Percentiles rank a stretch among this genome's conserved stretches.
phyloP scores from a whole-genome alignment of 2,329 filamentous ascomycete species.

The Madurella mycetomatis region DNA sequence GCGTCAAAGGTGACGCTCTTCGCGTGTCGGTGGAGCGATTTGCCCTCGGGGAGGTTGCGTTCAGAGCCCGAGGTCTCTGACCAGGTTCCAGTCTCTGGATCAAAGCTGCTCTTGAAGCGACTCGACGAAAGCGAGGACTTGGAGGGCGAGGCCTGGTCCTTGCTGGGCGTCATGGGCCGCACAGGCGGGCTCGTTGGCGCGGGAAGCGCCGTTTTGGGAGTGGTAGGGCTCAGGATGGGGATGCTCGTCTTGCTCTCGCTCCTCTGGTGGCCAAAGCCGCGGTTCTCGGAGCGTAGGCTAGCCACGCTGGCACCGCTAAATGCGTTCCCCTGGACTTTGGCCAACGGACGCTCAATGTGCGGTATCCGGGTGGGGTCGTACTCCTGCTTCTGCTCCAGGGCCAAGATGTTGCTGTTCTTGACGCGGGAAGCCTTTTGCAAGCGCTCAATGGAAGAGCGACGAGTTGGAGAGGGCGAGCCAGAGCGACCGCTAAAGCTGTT shows the following conservation, averaged over 20 bases:
- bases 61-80: constrained; percentile 59
- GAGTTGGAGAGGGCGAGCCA: constrained; percentile 65
- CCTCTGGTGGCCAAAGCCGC: constrained; percentile 43
- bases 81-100: constrained; percentile 64
- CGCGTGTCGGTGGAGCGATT: constrained; percentile 71
- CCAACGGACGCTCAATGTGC: constrained; percentile 75
- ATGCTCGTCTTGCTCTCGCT: constrained; percentile 59
- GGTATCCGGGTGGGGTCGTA: constrained; percentile 80
- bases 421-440: constrained; percentile 92
- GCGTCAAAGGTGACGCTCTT: constrained; percentile 98
- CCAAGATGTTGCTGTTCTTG: constrained; percentile 97
- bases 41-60: constrained; percentile 58
- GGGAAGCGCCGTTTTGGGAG: constrained; percentile 42
- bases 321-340: constrained; percentile 69
- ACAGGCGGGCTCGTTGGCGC: constrained; percentile 34
- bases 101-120: constrained; percentile 63
- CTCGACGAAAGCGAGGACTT: constrained; percentile 80
- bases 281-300: constrained; percentile 49
- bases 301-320: constrained; percentile 56
- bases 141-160: constrained; percentile 70
- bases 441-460: constrained; percentile 89
- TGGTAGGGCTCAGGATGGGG: constrained; percentile 53
- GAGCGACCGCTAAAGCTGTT: constrained; percentile 61
- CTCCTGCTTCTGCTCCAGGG: constrained; percentile 84
- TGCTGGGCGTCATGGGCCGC: constrained; percentile 53